Evolutionary conservation across 2,329 filamentous ascomycete species (phyloP), one percentile per base, ranked within the genome.

Genomic region (Hymenoscyphus repandus): DNA sequence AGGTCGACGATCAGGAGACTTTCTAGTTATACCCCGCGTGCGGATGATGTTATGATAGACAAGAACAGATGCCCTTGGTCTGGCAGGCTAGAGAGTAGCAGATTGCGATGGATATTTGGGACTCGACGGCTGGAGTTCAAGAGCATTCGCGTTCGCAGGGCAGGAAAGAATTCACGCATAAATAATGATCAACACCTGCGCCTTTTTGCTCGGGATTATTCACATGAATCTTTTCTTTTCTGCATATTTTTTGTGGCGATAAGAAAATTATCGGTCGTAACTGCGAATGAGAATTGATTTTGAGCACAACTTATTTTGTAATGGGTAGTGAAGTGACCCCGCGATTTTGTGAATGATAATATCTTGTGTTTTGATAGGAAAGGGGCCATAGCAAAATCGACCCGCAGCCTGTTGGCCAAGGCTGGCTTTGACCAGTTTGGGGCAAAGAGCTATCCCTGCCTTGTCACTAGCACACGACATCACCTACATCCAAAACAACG

Each of bases 1-100:
- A 90, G 63, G 81, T 82, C 52, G 85, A 84, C 58, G 88, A 91
- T 67, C 85, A 91, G 69, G 88, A 93, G 79, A 90, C 86, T 48
- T 90, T 90, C 64, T 90, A 64, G 56, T 61, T 53, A 51, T 38
- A 47, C 41, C 40, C 49, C 45, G 22, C n/a, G 18, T n/a, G 22
- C 7, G 22, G 22, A 27, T 27, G 17, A 33, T 46, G 11, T 36
- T 33, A 30, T n/a, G 22, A 32, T 52, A 53, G 47, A 59, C 58
- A 49, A 58, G 55, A 45, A 52, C 51, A 54, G 55, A 53, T 58
- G 51, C 49, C 52, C 52, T 50, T 45, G 40, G 52, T 40, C 48
- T 54, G 51, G 12, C 44, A 50, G n/a, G 31, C 42, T 40, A 48
- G 37, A 33, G 11, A 27, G 27, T n/a, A 54, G 50, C 40, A 55